Evolutionary conservation across 2,329 filamentous ascomycete genomes (phyloP).

Genomic region (Zelopaecilomyces penicillatus): DNA sequence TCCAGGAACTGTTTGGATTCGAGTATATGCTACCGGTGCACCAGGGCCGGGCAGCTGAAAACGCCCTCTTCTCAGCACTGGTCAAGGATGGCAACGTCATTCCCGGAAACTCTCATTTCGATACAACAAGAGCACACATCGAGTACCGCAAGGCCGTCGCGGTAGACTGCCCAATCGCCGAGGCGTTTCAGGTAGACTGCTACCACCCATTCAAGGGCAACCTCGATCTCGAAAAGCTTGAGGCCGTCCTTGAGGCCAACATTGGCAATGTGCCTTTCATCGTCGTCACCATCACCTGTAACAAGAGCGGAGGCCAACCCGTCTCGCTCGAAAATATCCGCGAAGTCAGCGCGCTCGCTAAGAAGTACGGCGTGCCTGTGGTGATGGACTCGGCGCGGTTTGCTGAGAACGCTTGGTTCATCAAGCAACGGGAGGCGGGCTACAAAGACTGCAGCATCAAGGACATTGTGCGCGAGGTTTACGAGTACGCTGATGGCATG

Average conservation of each 20-base stretch:
- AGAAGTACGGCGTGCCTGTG: conserved; percentile 10
- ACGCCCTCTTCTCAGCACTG: conserved; percentile 12
- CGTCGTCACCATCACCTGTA: conserved; percentile 17
- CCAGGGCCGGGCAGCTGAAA: conserved; percentile 16
- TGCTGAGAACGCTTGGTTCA: conserved; percentile 18
- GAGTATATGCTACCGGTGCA: conserved; percentile 13
- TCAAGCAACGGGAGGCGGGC: conserved; percentile 14
- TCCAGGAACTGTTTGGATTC: conserved; percentile 17
- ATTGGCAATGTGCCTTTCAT: conserved; percentile 9
- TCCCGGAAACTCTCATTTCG: conserved; percentile 15
- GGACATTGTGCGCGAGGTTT: conserved; percentile 15
- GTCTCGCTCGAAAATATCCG: conserved; percentile 18
- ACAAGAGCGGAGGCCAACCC: conserved; percentile 16
- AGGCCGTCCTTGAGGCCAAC: neutral
- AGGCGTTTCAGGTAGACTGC: neutral
- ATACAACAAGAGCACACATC: conserved; percentile 14
- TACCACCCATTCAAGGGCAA: conserved; percentile 4
- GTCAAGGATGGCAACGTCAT: neutral
- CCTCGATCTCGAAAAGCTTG: neutral
- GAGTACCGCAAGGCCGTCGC: no score
- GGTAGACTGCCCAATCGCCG: neutral
- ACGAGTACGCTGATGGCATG: conserved; percentile 15
- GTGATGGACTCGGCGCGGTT: conserved; percentile 19
- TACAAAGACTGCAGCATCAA: conserved; percentile 10
- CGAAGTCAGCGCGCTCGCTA: conserved; percentile 8